Evolutionary conservation across 2,329 filamentous ascomycete species (phyloP), one percentile per base, ranked within the genome.

Genomic region (Nakataea oryzae): DNA sequence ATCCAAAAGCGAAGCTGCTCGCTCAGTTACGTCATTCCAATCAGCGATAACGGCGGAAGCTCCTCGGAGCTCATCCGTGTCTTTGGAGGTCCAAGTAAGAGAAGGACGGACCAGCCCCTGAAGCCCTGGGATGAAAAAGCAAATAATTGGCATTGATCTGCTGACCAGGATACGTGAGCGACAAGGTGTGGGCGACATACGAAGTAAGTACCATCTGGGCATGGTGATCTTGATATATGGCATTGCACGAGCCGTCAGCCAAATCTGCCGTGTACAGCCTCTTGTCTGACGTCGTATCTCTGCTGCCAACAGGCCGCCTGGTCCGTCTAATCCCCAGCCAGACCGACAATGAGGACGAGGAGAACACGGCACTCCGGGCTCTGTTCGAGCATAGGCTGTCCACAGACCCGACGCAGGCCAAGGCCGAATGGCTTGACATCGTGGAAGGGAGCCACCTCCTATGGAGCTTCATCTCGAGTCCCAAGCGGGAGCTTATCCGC

Each of bases 31-130:
- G 86, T 97, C 63, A 96, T 97, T 61, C 93, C 93, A 47, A 96
- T 97, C 72, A 95, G 90, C 66, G 93, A 97, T 76, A 97, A 97
- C 74, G 93, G 93, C 59, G 93, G 93, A 54, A 96, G 90, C 68
- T 96, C 92, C 2, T 96, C 91, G 57, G 93, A 97, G 77, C 79
- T 97, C 69, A 96, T 97, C 67, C 84, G 95, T 47, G 92, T 97
- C 47, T 95, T 97, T 75, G 95, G 93, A 17, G 95, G 95, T 1
- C 93, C 93, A 66, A 93, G 93, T 88, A 76, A 62, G 75, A 68
- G 11, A 50, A n/a, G 21, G 8, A 58, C 9, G 21, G 8, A 58
- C 9, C 4, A 27, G 14, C 24, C 14, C 32, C 57, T 28, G 24
- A 27, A 56, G 11, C 14, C 32, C 57, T 28, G 24, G 14, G 27